Conservation (phyloP, 495 filamentous ascomycete species). For the Venustampulla echinocandica region DNA sequence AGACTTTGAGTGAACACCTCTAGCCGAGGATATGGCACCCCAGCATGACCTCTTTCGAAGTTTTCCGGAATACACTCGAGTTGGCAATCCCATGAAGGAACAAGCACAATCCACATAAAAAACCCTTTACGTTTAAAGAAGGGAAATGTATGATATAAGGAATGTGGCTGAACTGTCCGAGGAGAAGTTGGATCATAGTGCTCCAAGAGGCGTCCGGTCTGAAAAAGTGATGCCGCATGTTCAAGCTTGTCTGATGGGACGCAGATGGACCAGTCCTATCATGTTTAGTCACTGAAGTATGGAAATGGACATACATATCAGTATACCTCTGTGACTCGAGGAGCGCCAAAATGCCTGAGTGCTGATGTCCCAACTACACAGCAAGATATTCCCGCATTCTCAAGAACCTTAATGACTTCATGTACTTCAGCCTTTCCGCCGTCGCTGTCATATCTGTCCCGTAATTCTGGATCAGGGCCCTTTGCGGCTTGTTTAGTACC, state of each 20-base stretch:
- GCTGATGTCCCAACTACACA: constrained; percentile 12
- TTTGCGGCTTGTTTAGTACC: no score
- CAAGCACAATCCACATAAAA: constrained; percentile 21
- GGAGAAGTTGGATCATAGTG: background rate
- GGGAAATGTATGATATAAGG: constrained; percentile 11
- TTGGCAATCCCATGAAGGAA: constrained; percentile 27
- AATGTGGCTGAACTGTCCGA: background rate
- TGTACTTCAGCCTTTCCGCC: no score
- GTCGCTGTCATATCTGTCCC: no score
- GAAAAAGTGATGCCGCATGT: background rate
- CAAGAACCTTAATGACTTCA: no score
- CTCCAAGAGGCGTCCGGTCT: background rate
- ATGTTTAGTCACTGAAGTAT: background rate
- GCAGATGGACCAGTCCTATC: background rate
- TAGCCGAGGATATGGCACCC: constrained; percentile 31
- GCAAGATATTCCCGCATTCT: constrained; percentile 8
- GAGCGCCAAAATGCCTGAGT: constrained; percentile 9
- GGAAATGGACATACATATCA: background rate
- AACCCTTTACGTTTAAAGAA: constrained; percentile 8
- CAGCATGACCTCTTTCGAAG: constrained; percentile 27
- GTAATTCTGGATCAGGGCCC: no score
- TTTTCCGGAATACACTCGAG: constrained; percentile 26
- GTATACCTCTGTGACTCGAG: background rate
- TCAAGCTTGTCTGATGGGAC: background rate
- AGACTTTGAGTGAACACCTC: constrained; percentile 29